phyloP scores from a whole-genome alignment of 495 filamentous ascomycete species.

The Penicillium alfredii region DNA sequence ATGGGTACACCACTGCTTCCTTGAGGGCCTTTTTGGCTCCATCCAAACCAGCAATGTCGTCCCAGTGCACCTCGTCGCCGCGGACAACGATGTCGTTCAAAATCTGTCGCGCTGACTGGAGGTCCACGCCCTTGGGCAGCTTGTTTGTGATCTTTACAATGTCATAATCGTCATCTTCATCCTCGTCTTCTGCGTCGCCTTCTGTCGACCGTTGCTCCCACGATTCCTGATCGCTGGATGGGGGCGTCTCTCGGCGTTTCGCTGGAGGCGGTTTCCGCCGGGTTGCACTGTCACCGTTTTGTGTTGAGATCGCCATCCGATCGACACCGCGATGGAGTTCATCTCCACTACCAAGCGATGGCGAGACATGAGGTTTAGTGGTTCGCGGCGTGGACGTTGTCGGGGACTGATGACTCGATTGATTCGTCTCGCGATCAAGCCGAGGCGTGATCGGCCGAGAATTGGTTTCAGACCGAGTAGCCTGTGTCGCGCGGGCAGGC shows the following conservation, averaged over 20 bases:
- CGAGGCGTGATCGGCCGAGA: slow-evolving; percentile 19
- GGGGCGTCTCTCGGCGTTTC: slow-evolving; percentile 35
- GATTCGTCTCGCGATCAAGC: slow-evolving; percentile 9
- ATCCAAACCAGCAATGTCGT: slow-evolving; percentile 87
- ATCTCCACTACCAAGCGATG: slow-evolving; percentile 26
- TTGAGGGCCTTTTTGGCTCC: slow-evolving; percentile 87
- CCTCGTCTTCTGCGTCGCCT: slow-evolving; percentile 31
- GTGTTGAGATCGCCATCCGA: slow-evolving; percentile 22
- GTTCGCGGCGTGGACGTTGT: slow-evolving; percentile 24
- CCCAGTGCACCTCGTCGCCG: slow-evolving; percentile 93
- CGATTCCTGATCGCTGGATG: slow-evolving; percentile 42
- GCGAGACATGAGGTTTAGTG: slow-evolving; percentile 17
- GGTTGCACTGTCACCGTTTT: slow-evolving; percentile 15
- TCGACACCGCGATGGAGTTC: slow-evolving; percentile 23
- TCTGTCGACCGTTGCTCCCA: slow-evolving; percentile 23
- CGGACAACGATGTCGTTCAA: slow-evolving; percentile 94
- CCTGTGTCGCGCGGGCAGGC: slow-evolving; percentile 10
- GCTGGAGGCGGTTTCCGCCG: slow-evolving; percentile 21
- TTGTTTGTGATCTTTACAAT: slow-evolving; percentile 62
- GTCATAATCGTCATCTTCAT: slow-evolving; percentile 38
- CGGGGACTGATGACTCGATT: slow-evolving; percentile 15
- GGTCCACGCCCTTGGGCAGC: slow-evolving; percentile 74
- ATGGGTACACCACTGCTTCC: slow-evolving; percentile 96
- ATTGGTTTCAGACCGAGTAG: slow-evolving; percentile 15
- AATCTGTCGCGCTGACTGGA: slow-evolving; percentile 77